Percentiles rank a stretch among this genome's conserved stretches.
Evolutionary conservation across 2,329 filamentous ascomycete genomes (phyloP).

Genomic region (Elsinoe fawcettii): DNA sequence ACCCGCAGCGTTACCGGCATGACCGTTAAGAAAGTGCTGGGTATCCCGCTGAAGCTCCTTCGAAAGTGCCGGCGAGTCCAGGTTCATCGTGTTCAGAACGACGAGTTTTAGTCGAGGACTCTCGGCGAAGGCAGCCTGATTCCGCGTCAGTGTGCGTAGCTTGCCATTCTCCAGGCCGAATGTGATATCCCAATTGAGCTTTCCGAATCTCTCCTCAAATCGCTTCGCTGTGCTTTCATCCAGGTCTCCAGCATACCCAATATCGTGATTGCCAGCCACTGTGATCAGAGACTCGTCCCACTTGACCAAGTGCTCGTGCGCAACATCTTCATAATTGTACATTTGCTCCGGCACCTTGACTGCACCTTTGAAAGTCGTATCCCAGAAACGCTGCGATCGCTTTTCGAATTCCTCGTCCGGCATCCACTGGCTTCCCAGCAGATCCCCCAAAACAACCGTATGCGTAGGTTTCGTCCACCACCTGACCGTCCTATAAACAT

Average conservation of each 20-base stretch:
- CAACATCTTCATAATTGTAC: slow-evolving; percentile 24
- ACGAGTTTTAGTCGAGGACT: slow-evolving; percentile 69
- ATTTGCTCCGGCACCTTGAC: slow-evolving; percentile 21
- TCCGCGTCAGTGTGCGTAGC: background rate
- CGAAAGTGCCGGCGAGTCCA: slow-evolving; percentile 72
- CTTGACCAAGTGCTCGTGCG: background rate
- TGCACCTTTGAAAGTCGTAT: slow-evolving; percentile 60
- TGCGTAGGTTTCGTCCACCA: slow-evolving; percentile 87
- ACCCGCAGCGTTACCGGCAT: slow-evolving; percentile 18
- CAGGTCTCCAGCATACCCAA: slow-evolving; percentile 91
- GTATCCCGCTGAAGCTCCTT: slow-evolving; percentile 63
- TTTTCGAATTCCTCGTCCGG: slow-evolving; percentile 71
- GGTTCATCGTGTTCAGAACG: slow-evolving; percentile 85
- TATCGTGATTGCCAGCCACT: slow-evolving; percentile 89
- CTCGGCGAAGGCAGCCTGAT: slow-evolving; percentile 7
- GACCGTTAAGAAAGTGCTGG: slow-evolving; percentile 63
- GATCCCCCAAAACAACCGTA: slow-evolving; percentile 78
- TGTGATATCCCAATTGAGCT: slow-evolving; percentile 80
- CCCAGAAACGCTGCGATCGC: slow-evolving; percentile 71
- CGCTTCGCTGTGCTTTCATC: slow-evolving; percentile 65
- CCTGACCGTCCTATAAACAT: slow-evolving; percentile 75
- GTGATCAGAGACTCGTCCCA: slow-evolving; percentile 63
- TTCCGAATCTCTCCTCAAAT: slow-evolving; percentile 80
- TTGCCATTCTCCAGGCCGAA: slow-evolving; percentile 40
- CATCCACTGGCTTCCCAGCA: slow-evolving; percentile 94